Evolutionary conservation across 2,329 filamentous ascomycete species (phyloP).

Genomic region (Oidium heveae): DNA sequence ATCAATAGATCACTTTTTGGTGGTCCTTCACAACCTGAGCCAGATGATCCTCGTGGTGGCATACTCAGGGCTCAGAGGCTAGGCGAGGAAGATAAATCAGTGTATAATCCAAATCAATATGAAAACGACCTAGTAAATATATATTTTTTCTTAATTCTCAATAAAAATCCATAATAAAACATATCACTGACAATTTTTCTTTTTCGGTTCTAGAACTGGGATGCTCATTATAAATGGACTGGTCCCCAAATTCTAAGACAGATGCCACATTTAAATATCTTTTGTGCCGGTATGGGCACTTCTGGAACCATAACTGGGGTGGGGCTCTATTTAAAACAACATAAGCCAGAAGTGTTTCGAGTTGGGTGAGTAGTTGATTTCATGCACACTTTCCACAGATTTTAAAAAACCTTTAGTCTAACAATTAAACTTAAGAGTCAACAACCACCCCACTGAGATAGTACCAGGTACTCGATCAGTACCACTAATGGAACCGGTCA

Average conservation of each 20-base stretch:
- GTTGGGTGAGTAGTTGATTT: neutral
- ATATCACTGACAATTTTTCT: too few species aligned
- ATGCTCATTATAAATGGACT: constrained; percentile 30
- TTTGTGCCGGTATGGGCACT: constrained; percentile 32
- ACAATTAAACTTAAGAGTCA: neutral
- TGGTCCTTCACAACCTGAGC: neutral
- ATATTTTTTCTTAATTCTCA: too few species aligned
- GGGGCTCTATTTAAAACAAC: constrained; percentile 18
- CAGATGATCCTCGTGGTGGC: neutral
- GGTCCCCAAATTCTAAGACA: constrained; percentile 31
- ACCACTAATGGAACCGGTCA: neutral
- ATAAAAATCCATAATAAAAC: too few species aligned
- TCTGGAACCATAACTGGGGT: constrained; percentile 21
- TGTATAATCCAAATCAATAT: neutral
- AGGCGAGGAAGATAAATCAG: neutral
- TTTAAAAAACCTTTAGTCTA: neutral
- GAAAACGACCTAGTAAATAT: neutral
- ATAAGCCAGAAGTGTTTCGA: constrained; percentile 13
- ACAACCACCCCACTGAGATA: neutral
- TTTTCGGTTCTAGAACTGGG: too few species aligned
- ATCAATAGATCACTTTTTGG: neutral
- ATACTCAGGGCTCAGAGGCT: neutral
- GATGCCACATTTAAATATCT: constrained; percentile 27
- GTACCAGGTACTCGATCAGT: neutral
- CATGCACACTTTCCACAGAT: neutral